phyloP scores from a whole-genome alignment of 208 protist genomes.

The Strigomonas culicis region DNA sequence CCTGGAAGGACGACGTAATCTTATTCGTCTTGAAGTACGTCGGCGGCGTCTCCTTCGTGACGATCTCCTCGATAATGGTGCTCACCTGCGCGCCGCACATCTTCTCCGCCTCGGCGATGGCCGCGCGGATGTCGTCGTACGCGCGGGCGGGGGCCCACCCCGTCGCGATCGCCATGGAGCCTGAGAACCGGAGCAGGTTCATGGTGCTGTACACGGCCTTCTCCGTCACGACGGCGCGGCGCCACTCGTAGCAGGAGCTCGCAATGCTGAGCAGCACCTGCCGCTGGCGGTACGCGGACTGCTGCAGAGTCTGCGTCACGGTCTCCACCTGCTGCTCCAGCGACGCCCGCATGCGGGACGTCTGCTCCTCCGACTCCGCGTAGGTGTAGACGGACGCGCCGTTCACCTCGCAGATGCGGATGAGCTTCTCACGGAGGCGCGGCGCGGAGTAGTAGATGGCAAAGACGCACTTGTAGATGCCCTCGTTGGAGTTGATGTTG shows the following conservation, averaged over 20 bases:
- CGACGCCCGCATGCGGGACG: slow-evolving; percentile 58
- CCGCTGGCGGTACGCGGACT: slow-evolving; percentile 60
- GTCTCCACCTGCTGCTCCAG: slow-evolving; percentile 72
- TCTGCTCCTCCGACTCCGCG: slow-evolving; percentile 84
- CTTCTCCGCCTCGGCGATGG: slow-evolving; percentile 74
- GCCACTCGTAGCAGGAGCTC: slow-evolving; percentile 82
- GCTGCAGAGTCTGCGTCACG: slow-evolving; percentile 67
- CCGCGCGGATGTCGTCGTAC: slow-evolving; percentile 62
- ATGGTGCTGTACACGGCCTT: slow-evolving; percentile 96
- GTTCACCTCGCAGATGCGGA: slow-evolving; percentile 96
- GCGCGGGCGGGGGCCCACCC: slow-evolving; percentile 91
- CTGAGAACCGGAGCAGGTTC: slow-evolving; percentile 95
- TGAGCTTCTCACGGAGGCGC: slow-evolving; percentile 86
- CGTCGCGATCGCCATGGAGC: slow-evolving; percentile 89
- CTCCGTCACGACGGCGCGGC: slow-evolving; percentile 88
- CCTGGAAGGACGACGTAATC: slow-evolving; percentile 96
- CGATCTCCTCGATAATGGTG: slow-evolving; percentile 92
- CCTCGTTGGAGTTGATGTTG: slow-evolving; percentile 73
- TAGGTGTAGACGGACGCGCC: slow-evolving; percentile 94
- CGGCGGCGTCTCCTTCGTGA: slow-evolving; percentile 90
- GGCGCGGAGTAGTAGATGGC: slow-evolving; percentile 97
- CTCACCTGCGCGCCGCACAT: slow-evolving; percentile 82
- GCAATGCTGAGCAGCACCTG: slow-evolving; percentile 80
- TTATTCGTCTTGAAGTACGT: slow-evolving; percentile 98
- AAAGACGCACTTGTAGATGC: slow-evolving; percentile 94